phyloP scores from a whole-genome alignment of 345 rosid genomes.

The Heritiera fomes region DNA sequence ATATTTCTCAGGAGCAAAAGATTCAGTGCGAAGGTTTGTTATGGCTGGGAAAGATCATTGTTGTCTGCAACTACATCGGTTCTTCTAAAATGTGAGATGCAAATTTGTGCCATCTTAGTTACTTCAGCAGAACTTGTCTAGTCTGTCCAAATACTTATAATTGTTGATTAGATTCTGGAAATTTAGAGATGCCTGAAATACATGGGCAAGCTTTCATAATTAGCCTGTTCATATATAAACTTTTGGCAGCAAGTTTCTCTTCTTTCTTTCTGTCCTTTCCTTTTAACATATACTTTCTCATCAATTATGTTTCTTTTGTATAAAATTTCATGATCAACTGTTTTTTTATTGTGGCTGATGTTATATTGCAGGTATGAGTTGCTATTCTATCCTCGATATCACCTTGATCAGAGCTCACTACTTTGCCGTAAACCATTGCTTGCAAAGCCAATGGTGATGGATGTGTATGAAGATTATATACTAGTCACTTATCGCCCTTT shows the following conservation, averaged over 20 bases:
- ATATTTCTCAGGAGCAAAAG: slow-evolving; percentile 91
- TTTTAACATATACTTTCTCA: neutral
- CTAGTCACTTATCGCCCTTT: slow-evolving; percentile 90
- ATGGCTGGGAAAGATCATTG: slow-evolving; percentile 94
- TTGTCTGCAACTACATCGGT: slow-evolving; percentile 84
- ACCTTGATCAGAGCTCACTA: slow-evolving; percentile 90
- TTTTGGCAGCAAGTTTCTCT: slow-evolving; percentile 6
- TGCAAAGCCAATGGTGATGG: slow-evolving; percentile 97
- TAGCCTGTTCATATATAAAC: neutral
- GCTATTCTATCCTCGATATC: slow-evolving; percentile 96
- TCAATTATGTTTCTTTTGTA: neutral
- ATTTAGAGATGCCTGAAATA: neutral
- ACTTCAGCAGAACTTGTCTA: slow-evolving; percentile 13
- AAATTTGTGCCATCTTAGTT: slow-evolving; percentile 7
- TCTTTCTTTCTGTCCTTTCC: neutral
- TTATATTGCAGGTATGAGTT: slow-evolving; percentile 71
- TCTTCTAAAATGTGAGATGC: slow-evolving; percentile 74
- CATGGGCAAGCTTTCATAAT: neutral
- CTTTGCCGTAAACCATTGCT: slow-evolving; percentile 86
- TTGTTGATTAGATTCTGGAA: neutral
- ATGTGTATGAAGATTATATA: slow-evolving; percentile 80
- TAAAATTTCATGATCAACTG: neutral
- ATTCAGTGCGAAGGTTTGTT: slow-evolving; percentile 92
- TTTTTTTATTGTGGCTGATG: slow-evolving; percentile 20
- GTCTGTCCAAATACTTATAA: neutral